Conservation (phyloP, 495 filamentous ascomycete genomes). For the Penicillium canescens region DNA sequence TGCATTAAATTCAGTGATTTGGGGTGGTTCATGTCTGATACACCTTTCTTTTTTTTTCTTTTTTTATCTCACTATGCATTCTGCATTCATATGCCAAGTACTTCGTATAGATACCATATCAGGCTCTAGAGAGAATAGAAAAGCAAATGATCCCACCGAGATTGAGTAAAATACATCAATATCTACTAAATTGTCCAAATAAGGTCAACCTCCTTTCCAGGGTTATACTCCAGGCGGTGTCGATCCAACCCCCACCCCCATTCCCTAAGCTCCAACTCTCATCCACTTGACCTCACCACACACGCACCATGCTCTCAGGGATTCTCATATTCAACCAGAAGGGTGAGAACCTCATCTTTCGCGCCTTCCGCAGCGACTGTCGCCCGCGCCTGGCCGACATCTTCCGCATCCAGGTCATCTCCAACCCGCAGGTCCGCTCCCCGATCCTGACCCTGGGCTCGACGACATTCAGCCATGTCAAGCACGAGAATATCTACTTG, state of each 20-base stretch:
- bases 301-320: constrained; percentile 79
- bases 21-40: no score
- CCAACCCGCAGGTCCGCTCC: constrained; percentile 95
- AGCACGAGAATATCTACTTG: constrained; percentile 98
- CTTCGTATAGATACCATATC: no score
- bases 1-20: no score
- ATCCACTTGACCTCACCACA: constrained; percentile 5
- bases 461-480: constrained; percentile 99
- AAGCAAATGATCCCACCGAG: no score
- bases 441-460: constrained; percentile 96
- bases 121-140: background rate
- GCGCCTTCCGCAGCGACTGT: constrained; percentile 96
- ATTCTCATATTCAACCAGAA: constrained; percentile 99
- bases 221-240: constrained; percentile 25
- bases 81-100: no score
- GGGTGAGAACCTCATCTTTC: constrained; percentile 99
- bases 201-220: constrained; percentile 6
- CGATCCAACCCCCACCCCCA: constrained; percentile 29
- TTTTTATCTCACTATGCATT: no score
- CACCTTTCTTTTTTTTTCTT: no score
- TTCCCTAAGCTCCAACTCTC: constrained; percentile 20
- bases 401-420: constrained; percentile 99
- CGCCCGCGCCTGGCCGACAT: constrained; percentile 95
- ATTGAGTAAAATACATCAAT: background rate
- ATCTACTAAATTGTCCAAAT: background rate